Evolutionary conservation across 2,329 filamentous ascomycete species (phyloP), one percentile per base, ranked within the genome.

Genomic region (Fusarium concolor): DNA sequence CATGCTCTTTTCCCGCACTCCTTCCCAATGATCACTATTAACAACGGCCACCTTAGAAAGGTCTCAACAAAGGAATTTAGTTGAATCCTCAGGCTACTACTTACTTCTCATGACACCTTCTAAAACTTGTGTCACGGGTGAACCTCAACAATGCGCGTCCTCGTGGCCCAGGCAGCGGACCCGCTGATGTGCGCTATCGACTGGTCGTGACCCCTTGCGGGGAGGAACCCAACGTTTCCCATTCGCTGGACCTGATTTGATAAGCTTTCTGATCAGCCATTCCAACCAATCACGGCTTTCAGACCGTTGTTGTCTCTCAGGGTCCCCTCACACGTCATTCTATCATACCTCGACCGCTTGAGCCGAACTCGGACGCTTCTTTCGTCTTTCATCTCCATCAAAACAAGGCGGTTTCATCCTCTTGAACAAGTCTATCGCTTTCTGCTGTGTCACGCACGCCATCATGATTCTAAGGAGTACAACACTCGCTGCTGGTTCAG

Each of bases 391-490:
- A 50, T 47, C 46, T 47, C 38, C 53, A 46, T 56, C 46, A 63
- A 56, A 22, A 47, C 51, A 50, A 50, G 50, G 5, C 47, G 33
- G 52, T 24, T 10, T 46, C 52, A 52, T 62, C 47, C 31, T 67
- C 49, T 57, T 50, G 47, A 55, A 29, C 18, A 17, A 37, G 26
- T 35, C 20, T 8, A 2, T 33, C 52, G 22, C 18, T 14, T 11
- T 59, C 28, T 44, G 15, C 20, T 24, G 39, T 29, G 5, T 17
- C 6, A 15, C 20, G 29, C 46, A 31, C 28, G 12, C 35, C 60
- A 49, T 17, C 37, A 72, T 73, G 72, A 79, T 78, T 53, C 49
- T 75, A 10, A 59, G 71, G 56, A 71, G 45, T n/a, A 59, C 67
- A 29, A 31, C 75, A 37, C 12, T 70, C 7, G 49, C 74, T 51